Base-by-base conservation (phyloP, 768 basidiomycete species). In the Ramaria sp. region DNA sequence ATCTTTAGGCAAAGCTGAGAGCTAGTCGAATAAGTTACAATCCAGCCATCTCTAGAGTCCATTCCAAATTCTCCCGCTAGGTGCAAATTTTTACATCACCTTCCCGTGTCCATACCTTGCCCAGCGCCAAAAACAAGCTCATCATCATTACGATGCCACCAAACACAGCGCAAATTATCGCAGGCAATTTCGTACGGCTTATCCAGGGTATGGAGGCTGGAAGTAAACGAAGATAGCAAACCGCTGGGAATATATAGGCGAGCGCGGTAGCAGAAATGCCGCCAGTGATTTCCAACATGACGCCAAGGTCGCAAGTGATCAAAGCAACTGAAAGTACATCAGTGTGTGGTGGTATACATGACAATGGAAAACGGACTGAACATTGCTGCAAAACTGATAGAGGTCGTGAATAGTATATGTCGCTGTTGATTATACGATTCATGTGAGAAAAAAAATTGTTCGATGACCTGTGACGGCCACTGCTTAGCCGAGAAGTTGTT, bases 271-370 rank as follows among this genome's bases (percentile, higher is more conserved):
- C 90, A 13, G 90, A 90, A 11, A 90, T 79, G n/a, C 95, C 95
- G n/a, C 96, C 96, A 0, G 93, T 94, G 45, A 99, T 88, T 73
- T 99, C 96, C 39, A 99, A 84, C 73, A 95, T 96, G 46, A 97
- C 86, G n/a, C 96, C 96, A 13, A 99, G 79, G 68, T 99, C 95
- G 67, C 93, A 96, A 1, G 95, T 97, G 57, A 93, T 77, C 54
- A 97, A 76, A 4, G 95, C 82, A 59, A 96, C 93, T 94, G 66
- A 13, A 11, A n/a, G 15, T 48, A 24, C 45, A 27, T 41, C 7
- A n/a, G 45, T 59, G n/a, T 42, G 30, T 1, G 33, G 20, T 37
- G 37, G 45, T 22, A 30, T 20, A 48, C 24, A 15, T n/a, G 24
- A 19, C 37, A 59, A 37, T 7, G 20, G 15, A 58, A 39, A 30